Evolutionary conservation across 805 yeast species (phyloP), one percentile per base, ranked within the genome.

Genomic region (Saccharomyces paradoxus): DNA sequence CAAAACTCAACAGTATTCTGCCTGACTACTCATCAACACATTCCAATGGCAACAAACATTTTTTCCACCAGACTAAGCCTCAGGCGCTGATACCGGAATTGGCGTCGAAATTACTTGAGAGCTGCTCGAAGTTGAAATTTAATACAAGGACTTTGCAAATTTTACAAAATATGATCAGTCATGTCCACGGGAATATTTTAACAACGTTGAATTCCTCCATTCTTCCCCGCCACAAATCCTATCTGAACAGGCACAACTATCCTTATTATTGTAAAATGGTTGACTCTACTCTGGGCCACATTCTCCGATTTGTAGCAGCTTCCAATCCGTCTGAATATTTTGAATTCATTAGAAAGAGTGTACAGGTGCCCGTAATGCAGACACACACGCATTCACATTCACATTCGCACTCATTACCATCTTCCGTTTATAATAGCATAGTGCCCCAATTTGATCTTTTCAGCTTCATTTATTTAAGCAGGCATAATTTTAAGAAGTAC

Each of bases 241-340:
- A 46, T 27, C 29, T 63, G 46, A 59, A 51, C 26, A 56, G 57
- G 29, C 59, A 50, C 4, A 57, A 58, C 31, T 29, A 50, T 31
- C 58, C 51, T 17, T 53, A 48, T 4, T 56, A 51, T 49, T 55
- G 62, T 8, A 50, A 31, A 49, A 52, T 57, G 41, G 53, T 63
- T 17, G 68, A 64, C 51, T 22, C 54, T 2, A 57, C 65, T 4
- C 54, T 62, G 9, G 56, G 55, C 29, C 65, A 73, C 29, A 66
- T 82, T 6, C 59, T 78, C 21, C 66, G 75, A 41, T 81, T 71
- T 62, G 49, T 80, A 8, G 79, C 84, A 0, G 80, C 83, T 14
- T 69, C 83, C 2, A 80, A 81, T 60, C 76, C 80, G 30, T 52
- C 56, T 0, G 80, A 77, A 50, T 77, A 70, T 55, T 73, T 69